Conservation (phyloP, 768 basidiomycete species). For the Kwoniella dendrophila region DNA sequence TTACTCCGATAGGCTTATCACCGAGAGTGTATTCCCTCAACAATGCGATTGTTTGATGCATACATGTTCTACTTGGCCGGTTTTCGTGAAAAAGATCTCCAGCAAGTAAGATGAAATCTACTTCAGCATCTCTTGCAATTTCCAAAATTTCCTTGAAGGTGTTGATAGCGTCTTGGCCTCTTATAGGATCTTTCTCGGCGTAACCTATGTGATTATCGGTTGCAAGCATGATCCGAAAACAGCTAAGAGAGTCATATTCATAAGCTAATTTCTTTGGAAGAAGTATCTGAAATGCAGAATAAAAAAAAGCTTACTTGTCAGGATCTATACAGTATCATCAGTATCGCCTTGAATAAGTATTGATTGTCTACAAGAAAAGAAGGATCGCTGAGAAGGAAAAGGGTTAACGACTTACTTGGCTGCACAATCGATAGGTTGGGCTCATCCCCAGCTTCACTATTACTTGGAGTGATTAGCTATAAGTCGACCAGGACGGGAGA, state of each 20-base stretch:
- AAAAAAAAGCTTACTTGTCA: slow-evolving; percentile 38
- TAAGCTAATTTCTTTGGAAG: slow-evolving; percentile 26
- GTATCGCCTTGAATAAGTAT: too few species aligned
- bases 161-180: slow-evolving; percentile 92
- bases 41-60: slow-evolving; percentile 85
- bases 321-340: slow-evolving; percentile 32
- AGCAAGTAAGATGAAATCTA: slow-evolving; percentile 91
- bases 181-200: slow-evolving; percentile 87
- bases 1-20: slow-evolving; percentile 72
- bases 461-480: neutral
- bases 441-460: slow-evolving; percentile 25
- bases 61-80: slow-evolving; percentile 82
- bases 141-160: slow-evolving; percentile 93
- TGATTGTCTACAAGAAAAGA: neutral
- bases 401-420: slow-evolving; percentile 28
- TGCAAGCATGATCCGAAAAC: slow-evolving; percentile 73
- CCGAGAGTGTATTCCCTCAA: slow-evolving; percentile 87
- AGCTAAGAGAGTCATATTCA: slow-evolving; percentile 32
- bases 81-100: slow-evolving; percentile 99
- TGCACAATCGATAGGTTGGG: slow-evolving; percentile 37
- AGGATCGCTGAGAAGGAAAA: neutral
- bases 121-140: slow-evolving; percentile 75
- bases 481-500: neutral
- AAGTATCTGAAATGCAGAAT: too few species aligned
- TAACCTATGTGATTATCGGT: slow-evolving; percentile 97